Evolutionary conservation across 1,139 yeast species (phyloP).

Genomic region (Maudiozyma humilis): DNA sequence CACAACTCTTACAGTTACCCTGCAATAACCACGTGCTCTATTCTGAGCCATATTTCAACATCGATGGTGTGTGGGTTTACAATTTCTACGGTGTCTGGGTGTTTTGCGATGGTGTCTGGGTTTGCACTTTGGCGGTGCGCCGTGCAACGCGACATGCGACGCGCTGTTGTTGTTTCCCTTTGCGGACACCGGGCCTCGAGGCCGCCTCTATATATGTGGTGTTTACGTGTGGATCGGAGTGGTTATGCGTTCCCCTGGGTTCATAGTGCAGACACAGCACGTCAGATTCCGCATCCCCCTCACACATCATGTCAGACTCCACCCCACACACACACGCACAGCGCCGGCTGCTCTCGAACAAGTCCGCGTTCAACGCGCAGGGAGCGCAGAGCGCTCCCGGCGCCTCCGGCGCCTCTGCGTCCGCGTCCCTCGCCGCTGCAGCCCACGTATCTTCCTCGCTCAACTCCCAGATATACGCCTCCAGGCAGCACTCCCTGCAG

Average conservation of each 20-base stretch:
- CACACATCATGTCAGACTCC: not conserved
- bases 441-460: not conserved
- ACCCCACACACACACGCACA: not conserved
- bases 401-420: not conserved
- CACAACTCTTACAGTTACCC: no score
- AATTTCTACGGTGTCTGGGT: not conserved
- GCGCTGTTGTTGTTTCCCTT: not conserved
- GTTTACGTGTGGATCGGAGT: not conserved
- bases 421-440: not conserved
- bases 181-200: not conserved
- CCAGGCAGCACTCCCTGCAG: conserved; percentile 2
- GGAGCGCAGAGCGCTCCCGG: no score
- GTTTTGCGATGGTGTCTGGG: not conserved
- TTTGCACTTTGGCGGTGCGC: not conserved
- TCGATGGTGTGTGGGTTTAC: not conserved
- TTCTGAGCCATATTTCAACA: no score
- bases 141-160: not conserved
- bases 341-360: conserved; percentile 5
- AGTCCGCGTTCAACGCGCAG: conserved; percentile 2
- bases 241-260: no score
- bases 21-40: no score
- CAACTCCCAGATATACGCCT: conserved; percentile 1
- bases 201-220: not conserved
- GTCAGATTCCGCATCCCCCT: not conserved
- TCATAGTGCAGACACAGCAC: no score